These are phyloP conservation scores for Nepenthes gracilis DNA, from an alignment of 148 eudicot species.

Conservation along the genomic window DNA sequence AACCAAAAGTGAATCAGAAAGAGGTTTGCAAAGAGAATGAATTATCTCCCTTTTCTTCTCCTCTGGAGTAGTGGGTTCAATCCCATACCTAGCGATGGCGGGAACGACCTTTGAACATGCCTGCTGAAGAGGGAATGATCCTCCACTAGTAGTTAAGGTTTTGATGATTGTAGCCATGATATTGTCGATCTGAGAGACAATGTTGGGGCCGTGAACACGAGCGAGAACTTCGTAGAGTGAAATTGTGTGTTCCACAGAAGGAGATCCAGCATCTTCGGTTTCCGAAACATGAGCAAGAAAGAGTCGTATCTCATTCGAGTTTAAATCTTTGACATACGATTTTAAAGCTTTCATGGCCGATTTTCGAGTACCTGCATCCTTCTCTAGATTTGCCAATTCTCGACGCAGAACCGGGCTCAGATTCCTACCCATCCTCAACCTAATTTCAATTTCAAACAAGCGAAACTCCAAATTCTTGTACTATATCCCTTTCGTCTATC, in stretches of 20 bases:
- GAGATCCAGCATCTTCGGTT: slow-evolving; percentile 49
- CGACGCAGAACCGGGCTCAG: slow-evolving; percentile 65
- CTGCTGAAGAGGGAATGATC: slow-evolving; percentile 90
- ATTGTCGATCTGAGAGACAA: slow-evolving; percentile 65
- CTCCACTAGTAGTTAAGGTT: slow-evolving; percentile 63
- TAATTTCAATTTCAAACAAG: neutral
- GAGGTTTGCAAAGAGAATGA: slow-evolving; percentile 80
- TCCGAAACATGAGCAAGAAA: slow-evolving; percentile 93
- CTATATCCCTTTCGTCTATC: neutral
- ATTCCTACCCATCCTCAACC: slow-evolving; percentile 51
- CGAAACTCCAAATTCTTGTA: neutral
- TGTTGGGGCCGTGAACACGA: slow-evolving; percentile 85
- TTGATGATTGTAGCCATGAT: slow-evolving; percentile 71
- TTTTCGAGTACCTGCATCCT: slow-evolving; percentile 69
- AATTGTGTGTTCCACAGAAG: slow-evolving; percentile 76
- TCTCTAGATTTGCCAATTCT: slow-evolving; percentile 82
- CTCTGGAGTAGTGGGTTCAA: slow-evolving; percentile 70
- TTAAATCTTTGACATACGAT: slow-evolving; percentile 74
- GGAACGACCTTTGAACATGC: slow-evolving; percentile 96
- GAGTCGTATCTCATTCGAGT: slow-evolving; percentile 71
- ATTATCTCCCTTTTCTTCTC: slow-evolving; percentile 56
- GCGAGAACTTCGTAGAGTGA: slow-evolving; percentile 95
- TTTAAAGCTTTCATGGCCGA: slow-evolving; percentile 93
- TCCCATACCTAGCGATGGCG: slow-evolving; percentile 81
- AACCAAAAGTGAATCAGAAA: slow-evolving; percentile 63